These are phyloP conservation scores for Serendipita vermifera DNA, from an alignment of 768 basidiomycete genomes.

Conservation along the genomic window DNA sequence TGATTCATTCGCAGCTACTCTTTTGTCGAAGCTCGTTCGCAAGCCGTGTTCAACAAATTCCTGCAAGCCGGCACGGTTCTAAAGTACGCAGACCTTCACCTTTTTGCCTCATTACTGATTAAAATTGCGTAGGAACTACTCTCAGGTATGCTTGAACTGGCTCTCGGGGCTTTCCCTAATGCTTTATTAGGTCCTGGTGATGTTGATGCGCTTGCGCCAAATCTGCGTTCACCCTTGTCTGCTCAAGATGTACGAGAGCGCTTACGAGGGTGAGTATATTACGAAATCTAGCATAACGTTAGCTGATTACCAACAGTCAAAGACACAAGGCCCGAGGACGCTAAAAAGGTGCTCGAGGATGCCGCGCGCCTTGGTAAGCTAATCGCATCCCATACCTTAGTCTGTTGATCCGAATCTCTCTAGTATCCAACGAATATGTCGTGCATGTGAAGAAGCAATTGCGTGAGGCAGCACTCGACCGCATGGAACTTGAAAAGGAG, in stretches of 20 bases:
- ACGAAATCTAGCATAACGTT: conserved; percentile 1
- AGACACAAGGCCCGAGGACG: conserved; percentile 14
- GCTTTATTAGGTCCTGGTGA: conserved; percentile 36
- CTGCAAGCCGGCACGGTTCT: conserved; percentile 51
- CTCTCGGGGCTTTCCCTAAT: not conserved
- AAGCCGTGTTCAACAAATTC: conserved; percentile 52
- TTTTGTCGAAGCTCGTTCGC: conserved; percentile 40
- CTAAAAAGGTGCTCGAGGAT: conserved; percentile 23
- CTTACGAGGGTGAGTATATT: conserved; percentile 20
- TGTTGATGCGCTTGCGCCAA: conserved; percentile 63
- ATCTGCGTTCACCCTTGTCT: conserved; percentile 56
- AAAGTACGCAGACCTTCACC: conserved; percentile 31
- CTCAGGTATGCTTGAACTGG: conserved; percentile 27
- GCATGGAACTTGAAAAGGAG: conserved; percentile 40
- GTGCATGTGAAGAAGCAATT: conserved; percentile 35
- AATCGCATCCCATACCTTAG: not conserved
- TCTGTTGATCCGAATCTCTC: conserved; percentile 24
- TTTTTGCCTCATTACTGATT: not conserved
- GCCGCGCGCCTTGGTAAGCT: conserved; percentile 28
- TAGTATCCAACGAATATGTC: conserved; percentile 39
- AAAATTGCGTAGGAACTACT: conserved; percentile 34
- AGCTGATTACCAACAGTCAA: not conserved
- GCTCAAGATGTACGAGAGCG: conserved; percentile 42
- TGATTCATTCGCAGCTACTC: conserved; percentile 3
- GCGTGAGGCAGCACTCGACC: conserved; percentile 29